Base-by-base conservation (phyloP, 306 rosid species). In the Macrotyloma uniflorum region DNA sequence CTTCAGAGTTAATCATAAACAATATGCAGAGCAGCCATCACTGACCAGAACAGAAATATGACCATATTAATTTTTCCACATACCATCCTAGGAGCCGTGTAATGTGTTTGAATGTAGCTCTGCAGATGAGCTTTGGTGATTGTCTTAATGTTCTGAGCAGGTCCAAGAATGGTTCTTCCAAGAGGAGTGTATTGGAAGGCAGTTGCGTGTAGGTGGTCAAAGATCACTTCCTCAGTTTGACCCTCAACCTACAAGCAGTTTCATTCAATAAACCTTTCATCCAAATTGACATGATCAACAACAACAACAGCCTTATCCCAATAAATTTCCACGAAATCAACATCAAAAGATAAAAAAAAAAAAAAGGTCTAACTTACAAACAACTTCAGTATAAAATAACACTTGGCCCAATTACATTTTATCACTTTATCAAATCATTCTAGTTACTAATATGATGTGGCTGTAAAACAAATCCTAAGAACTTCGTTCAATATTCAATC, bases 31-130 rank as follows among this genome's bases (percentile, higher is more conserved):
- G 42, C 11, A 36, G 42, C 7, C 46, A 11, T 40, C 46, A 40
- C 14, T 22, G 11, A 57, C 1, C 8, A 70, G 14, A 59, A 62
- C 8, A 20, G 24, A 42, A 23, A 58, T 0, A 22, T 4, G 11
- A 64, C 26, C 49, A 15, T 20, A 12, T 20, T 4, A 42, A 14
- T 1, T 61, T n/a, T 66, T 77, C 24, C n/a, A 16, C 79, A 54
- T 88, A 93, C 98, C 98, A 88, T 93, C 85, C 98, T 88, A 74
- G 98, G 97, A 75, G 98, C 98, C 0, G 98, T 89, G 85, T 93
- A 93, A 83, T 93, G 98, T 2, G 98, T 87, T 73, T 84, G 87
- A 42, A 93, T 93, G 83, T 93, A 93, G 87, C 68, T 88, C 83
- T 91, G 93, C 71, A 93, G 85, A 85, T 91, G 97, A 69, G 81